phyloP scores from a whole-genome alignment of 2,329 filamentous ascomycete genomes.

The Paracorniculantispora psalliotae region DNA sequence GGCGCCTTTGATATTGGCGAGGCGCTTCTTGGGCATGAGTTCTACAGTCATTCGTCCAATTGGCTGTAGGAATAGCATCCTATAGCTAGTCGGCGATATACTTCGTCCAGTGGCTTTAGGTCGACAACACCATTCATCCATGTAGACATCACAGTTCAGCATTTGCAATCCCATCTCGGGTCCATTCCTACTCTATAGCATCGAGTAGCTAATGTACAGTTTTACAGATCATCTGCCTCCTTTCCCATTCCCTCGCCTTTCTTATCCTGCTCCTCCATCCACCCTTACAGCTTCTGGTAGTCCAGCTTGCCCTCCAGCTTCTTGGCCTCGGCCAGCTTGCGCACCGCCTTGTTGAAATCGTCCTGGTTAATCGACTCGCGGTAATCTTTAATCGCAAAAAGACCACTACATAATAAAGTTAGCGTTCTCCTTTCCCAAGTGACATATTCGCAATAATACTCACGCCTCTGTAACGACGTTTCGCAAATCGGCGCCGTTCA shows the following conservation, averaged over 20 bases:
- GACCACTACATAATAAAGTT: conserved; percentile 51
- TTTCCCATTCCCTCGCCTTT: not conserved
- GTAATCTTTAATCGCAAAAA: conserved; percentile 98
- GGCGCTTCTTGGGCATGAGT: too few relatives aligned
- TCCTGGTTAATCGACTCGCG: conserved; percentile 95
- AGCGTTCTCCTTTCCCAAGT: not conserved
- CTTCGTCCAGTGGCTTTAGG: too few relatives aligned
- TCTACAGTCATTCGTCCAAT: too few relatives aligned
- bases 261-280: not conserved
- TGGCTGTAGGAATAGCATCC: too few relatives aligned
- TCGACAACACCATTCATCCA: too few relatives aligned
- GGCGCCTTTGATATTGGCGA: too few relatives aligned
- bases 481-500: conserved; percentile 94
- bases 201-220: conserved; percentile 13
- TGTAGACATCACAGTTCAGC: not conserved
- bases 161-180: not conserved
- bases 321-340: conserved; percentile 96
- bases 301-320: conserved; percentile 98
- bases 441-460: conserved; percentile 38
- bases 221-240: not conserved
- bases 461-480: conserved; percentile 99
- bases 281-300: conserved; percentile 81
- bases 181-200: conserved; percentile 4
- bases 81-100: too few relatives aligned
- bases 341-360: conserved; percentile 98